A percentile compares a stretch with the other conserved stretches of the same genome.
Conservation (phyloP, 148 eudicot species). For the Rhododendron ovatum region DNA sequence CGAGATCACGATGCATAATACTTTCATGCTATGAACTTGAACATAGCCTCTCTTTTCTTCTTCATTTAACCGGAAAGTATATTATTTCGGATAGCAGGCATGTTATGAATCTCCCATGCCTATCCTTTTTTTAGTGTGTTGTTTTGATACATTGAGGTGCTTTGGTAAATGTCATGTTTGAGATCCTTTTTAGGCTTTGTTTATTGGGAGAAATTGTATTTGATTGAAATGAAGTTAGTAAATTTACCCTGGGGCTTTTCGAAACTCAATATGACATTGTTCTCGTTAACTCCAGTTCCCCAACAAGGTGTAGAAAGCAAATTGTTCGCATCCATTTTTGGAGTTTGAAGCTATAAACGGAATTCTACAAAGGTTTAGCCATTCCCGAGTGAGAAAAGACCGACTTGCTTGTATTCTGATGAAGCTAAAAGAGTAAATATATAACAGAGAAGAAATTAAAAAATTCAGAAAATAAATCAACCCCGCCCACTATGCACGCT, state of each 20-base stretch:
- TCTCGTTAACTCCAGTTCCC: neutral
- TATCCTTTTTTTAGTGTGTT: neutral
- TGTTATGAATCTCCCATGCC: neutral
- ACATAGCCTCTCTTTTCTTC: neutral
- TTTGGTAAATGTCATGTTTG: neutral
- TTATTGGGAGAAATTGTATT: neutral
- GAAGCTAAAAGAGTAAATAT: neutral
- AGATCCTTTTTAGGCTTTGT: neutral
- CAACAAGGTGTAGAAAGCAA: neutral
- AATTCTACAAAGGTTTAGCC: neutral
- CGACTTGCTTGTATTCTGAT: neutral
- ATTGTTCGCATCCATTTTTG: neutral
- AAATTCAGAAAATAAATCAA: neutral
- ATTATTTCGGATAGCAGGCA: neutral
- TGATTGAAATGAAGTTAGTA: neutral
- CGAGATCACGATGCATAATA: too few relatives aligned
- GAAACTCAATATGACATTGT: neutral
- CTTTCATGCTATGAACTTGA: neutral
- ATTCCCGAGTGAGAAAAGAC: neutral
- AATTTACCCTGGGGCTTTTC: neutral
- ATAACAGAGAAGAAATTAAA: neutral
- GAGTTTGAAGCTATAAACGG: neutral
- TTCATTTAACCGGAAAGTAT: neutral
- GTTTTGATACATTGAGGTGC: neutral
- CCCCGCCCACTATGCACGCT: neutral